A percentile compares a stretch with the other conserved stretches of the same genome.
phyloP scores from a whole-genome alignment of 2,329 filamentous ascomycete genomes.

The Trichophyton benhamiae region DNA sequence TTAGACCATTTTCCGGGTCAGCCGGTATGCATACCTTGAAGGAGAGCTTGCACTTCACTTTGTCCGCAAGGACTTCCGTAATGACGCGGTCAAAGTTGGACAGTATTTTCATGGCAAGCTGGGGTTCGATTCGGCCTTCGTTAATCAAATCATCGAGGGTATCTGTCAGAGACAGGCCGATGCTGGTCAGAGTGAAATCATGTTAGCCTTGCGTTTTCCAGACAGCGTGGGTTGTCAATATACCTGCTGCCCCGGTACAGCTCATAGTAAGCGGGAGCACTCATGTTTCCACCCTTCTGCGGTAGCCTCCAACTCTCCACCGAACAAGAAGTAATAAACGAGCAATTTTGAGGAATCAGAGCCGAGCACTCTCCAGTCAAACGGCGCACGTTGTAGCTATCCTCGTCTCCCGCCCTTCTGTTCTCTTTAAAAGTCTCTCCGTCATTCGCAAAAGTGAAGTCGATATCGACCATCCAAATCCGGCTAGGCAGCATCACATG shows the following conservation, averaged over 20 bases:
- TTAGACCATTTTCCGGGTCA: background rate
- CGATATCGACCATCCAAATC: background rate
- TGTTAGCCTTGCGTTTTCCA: background rate
- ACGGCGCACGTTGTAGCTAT: background rate
- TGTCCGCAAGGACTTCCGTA: conserved; percentile 79
- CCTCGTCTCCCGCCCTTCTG: background rate
- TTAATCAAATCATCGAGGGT: conserved; percentile 95
- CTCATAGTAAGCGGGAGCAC: conserved; percentile 62
- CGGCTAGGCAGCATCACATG: background rate
- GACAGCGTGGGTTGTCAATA: conserved; percentile 9
- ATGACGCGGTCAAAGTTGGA: conserved; percentile 90
- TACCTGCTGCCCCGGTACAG: conserved; percentile 98
- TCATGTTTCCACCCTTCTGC: conserved; percentile 30
- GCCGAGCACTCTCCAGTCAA: background rate
- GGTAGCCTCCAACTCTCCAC: background rate
- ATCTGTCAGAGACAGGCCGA: conserved; percentile 86
- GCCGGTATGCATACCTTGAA: conserved; percentile 74
- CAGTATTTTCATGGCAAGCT: conserved; percentile 97
- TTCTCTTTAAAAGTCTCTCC: background rate
- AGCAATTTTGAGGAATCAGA: background rate
- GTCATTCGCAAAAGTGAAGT: background rate
- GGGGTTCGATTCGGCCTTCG: conserved; percentile 87
- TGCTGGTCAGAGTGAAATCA: conserved; percentile 42
- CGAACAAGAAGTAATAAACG: background rate
- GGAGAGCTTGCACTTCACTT: conserved; percentile 76